These are phyloP conservation scores for Neonectria sp. DNA, from an alignment of 2,329 filamentous ascomycete genomes.

Conservation along the genomic window DNA sequence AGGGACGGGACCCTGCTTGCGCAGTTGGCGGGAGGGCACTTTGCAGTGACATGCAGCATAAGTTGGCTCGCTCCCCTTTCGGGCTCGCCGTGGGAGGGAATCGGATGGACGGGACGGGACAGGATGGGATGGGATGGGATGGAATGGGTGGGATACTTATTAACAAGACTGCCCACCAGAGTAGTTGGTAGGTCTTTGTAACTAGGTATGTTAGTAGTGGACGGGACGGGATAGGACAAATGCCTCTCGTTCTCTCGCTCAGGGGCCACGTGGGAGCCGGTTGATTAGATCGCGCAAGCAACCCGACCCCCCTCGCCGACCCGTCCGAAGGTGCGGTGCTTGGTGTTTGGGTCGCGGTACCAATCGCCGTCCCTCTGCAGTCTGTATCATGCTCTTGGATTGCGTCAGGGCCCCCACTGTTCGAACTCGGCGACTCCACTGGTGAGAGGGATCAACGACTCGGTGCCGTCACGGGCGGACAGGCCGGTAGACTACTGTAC, in stretches of 20 bases:
- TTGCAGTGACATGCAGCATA: neutral
- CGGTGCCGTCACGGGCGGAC: slow-evolving; percentile 4
- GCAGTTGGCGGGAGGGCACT: neutral
- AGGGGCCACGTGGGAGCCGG: slow-evolving; percentile 28
- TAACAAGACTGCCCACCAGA: neutral
- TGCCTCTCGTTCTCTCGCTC: slow-evolving; percentile 5
- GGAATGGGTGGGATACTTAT: neutral
- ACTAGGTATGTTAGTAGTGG: neutral
- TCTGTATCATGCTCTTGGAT: slow-evolving; percentile 28
- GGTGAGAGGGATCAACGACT: slow-evolving; percentile 20
- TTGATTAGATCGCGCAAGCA: neutral
- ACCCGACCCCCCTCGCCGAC: slow-evolving; percentile 1
- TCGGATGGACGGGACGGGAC: neutral
- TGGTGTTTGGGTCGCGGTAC: slow-evolving; percentile 11
- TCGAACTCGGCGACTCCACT: slow-evolving; percentile 12
- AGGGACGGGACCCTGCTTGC: neutral
- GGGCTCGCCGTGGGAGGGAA: neutral
- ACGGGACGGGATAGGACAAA: slow-evolving; percentile 2
- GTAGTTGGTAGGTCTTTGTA: no score
- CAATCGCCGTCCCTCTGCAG: slow-evolving; percentile 20
- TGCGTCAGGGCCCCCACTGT: slow-evolving; percentile 36
- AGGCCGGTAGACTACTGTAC: slow-evolving; percentile 7
- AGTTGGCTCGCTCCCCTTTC: neutral
- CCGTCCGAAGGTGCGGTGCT: slow-evolving; percentile 9
- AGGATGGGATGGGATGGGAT: neutral